A percentile compares a stretch with the other conserved stretches of the same genome.
Evolutionary conservation across 805 yeast species (phyloP).

Genomic region (Teunomyces funiuensis): DNA sequence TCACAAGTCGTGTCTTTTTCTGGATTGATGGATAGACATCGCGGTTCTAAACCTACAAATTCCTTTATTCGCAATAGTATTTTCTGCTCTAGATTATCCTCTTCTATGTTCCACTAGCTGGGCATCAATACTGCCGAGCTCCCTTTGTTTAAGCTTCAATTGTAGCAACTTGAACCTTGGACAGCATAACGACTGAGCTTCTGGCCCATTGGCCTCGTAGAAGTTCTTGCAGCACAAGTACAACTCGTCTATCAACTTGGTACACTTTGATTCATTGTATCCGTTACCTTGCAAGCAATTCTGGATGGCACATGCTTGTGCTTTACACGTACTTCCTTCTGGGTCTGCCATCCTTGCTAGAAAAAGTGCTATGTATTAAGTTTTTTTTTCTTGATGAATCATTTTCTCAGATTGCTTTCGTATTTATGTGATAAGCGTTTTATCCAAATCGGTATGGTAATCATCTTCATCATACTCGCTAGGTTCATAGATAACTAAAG

Average conservation of each 20-base stretch:
- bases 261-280: conserved; percentile 75
- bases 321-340: conserved; percentile 51
- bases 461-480: conserved; percentile 55
- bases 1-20: conserved; percentile 53
- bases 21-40: conserved; percentile 45
- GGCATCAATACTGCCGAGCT: conserved; percentile 59
- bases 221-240: conserved; percentile 74
- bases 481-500: conserved; percentile 44
- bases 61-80: neutral
- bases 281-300: conserved; percentile 64
- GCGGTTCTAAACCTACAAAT: conserved; percentile 77
- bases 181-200: conserved; percentile 70
- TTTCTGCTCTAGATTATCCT: conserved; percentile 1
- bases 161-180: conserved; percentile 65
- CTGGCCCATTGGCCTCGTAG: conserved; percentile 59
- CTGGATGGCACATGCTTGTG: conserved; percentile 81
- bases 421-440: conserved; percentile 10
- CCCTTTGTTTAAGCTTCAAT: conserved; percentile 65
- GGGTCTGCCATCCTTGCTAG: conserved; percentile 1
- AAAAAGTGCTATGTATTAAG: neutral
- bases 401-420: neutral
- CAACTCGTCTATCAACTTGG: conserved; percentile 62
- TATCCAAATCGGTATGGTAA: conserved; percentile 56
- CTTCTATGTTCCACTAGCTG: conserved; percentile 25
- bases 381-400: conserved; percentile 1